Evolutionary conservation across 1,139 yeast species (phyloP).

Genomic region (Schwanniomyces etchellsii): DNA sequence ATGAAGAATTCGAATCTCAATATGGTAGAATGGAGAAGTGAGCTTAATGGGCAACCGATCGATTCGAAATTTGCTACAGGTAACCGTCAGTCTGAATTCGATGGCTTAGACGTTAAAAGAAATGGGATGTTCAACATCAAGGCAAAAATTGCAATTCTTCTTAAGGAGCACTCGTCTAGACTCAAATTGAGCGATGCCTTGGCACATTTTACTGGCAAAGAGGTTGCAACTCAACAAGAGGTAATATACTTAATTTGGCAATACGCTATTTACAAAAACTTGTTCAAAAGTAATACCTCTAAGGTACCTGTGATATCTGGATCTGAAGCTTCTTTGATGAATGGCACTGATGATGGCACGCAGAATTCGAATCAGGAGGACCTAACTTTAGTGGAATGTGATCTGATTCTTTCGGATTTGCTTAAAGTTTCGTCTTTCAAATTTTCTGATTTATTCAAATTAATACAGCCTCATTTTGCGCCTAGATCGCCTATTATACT

Average conservation of each 20-base stretch:
- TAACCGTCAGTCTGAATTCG: constrained; percentile 50
- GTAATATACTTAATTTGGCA: constrained; percentile 84
- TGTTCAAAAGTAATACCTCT: constrained; percentile 41
- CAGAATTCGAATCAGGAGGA: constrained; percentile 23
- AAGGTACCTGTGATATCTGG: constrained; percentile 35
- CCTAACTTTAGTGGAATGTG: constrained; percentile 54
- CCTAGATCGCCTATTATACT: constrained; percentile 78
- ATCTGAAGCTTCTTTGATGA: constrained; percentile 12
- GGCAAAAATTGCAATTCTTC: constrained; percentile 72
- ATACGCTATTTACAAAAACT: constrained; percentile 70
- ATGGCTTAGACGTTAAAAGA: constrained; percentile 84
- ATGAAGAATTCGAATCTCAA: constrained; percentile 27
- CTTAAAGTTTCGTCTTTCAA: constrained; percentile 50
- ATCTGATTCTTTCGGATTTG: constrained; percentile 55
- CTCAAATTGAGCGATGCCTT: constrained; percentile 59
- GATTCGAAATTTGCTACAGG: constrained; percentile 8
- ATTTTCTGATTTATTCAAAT: constrained; percentile 70
- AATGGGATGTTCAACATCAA: constrained; percentile 63
- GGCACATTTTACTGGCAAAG: constrained; percentile 65
- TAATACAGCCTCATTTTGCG: constrained; percentile 51
- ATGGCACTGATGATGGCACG: constrained; percentile 9
- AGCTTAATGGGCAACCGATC: constrained; percentile 8
- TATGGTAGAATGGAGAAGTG: constrained; percentile 42
- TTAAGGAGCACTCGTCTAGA: constrained; percentile 62
- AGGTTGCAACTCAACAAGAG: constrained; percentile 81